Evolutionary conservation across 805 yeast genomes (phyloP).

Genomic region (Ogataea allantospora): DNA sequence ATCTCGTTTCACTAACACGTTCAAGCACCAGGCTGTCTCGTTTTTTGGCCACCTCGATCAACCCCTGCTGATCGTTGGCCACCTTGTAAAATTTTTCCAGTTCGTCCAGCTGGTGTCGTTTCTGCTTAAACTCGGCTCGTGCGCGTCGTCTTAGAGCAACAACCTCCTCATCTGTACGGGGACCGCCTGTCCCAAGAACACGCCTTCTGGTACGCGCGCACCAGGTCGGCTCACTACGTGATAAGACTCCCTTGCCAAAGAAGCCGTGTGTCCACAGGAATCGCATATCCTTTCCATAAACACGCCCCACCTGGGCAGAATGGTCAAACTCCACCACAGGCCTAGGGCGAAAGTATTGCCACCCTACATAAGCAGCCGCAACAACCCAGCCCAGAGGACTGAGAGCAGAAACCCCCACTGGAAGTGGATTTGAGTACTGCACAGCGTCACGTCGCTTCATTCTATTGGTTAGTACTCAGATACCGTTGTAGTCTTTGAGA

Average conservation of each 20-base stretch:
- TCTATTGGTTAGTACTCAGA: conserved; percentile 26
- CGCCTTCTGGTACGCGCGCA: conserved; percentile 57
- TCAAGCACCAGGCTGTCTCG: conserved; percentile 26
- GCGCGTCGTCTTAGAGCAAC: conserved; percentile 71
- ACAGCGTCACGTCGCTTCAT: conserved; percentile 8
- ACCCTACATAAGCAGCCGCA: conserved; percentile 30
- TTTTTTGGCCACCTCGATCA: conserved; percentile 41
- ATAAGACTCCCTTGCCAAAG: conserved; percentile 87
- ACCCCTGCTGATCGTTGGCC: conserved; percentile 14
- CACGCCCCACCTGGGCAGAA: conserved; percentile 34
- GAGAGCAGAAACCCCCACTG: conserved; percentile 35
- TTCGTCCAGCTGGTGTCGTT: conserved; percentile 60
- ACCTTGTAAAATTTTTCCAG: conserved; percentile 36
- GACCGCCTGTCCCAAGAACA: conserved; percentile 32
- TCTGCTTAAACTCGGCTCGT: conserved; percentile 67
- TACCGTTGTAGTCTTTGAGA: conserved; percentile 39
- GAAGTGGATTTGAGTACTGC: conserved; percentile 36
- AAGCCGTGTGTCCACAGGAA: conserved; percentile 82
- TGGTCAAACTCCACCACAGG: conserved; percentile 9
- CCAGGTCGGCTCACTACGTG: conserved; percentile 96
- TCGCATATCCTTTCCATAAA: conserved; percentile 47
- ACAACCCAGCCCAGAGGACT: conserved; percentile 48
- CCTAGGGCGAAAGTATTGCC: conserved; percentile 7
- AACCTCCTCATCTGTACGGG: conserved; percentile 66
- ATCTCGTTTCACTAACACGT: conserved; percentile 12